Evolutionary conservation across 306 rosid genomes (phyloP), one percentile per base, ranked within the genome.

Genomic region (Prunus salicina): DNA sequence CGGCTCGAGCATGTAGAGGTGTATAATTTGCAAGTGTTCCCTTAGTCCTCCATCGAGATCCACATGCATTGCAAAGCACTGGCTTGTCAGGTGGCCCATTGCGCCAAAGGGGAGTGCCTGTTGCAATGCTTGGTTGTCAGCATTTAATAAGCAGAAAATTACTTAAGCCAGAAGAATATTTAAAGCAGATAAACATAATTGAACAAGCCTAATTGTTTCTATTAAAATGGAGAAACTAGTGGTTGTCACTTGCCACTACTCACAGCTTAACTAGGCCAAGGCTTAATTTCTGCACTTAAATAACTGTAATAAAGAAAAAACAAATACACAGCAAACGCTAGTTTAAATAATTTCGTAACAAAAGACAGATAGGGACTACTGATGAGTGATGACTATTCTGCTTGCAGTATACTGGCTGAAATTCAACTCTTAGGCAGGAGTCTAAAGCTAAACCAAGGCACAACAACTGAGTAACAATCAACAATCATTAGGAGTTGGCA

Each of bases 71-170:
- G 91, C 99, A 96, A 79, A 96, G 86, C 52, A 96, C 92, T 66
- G 98, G 98, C 90, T 96, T 96, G 79, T 96, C 98, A 2, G 97
- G 96, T 70, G 99, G 99, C 19, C 99, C 99, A 58, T 96, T 96
- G 74, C 99, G 97, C 99, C 99, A 96, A 73, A 96, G 97, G 41
- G 99, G 99, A 69, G 99, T 96, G 91, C 93, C 99, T 96, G 87
- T 87, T 77, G 72, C 86, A 83, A 78, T 77, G 57, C 69, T 79
- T 75, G 64, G 72, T 75, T 76, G 82, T 85, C 83, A 88, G 89
- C 51, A 79, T 27, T 67, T 51, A 67, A 74, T 27, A 63, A 57
- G 70, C 27, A 71, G n/a, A 69, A 52, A 79, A 77, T 38, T 56
- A 62, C 66, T 69, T 43, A 65, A 51, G 45, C 38, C 71, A 68